These are phyloP conservation scores for Coprinopsis sp. DNA, from an alignment of 768 basidiomycete genomes.

Conservation along the genomic window DNA sequence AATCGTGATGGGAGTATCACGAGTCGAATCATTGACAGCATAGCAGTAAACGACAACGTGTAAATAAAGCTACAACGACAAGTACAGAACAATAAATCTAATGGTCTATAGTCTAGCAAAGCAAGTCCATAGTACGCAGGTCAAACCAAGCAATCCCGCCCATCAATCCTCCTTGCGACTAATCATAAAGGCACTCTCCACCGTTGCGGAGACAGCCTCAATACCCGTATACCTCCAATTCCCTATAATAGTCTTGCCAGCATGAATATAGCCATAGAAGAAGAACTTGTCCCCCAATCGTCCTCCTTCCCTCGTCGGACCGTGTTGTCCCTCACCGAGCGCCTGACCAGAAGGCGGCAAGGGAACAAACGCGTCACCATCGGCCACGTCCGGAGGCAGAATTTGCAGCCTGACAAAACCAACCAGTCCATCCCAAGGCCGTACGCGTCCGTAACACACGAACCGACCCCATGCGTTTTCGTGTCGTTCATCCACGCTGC, in stretches of 20 bases:
- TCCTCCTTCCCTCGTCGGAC: no score
- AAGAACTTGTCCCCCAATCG: constrained; percentile 25
- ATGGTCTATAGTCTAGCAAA: no score
- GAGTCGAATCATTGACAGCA: no score
- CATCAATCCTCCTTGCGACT: constrained; percentile 3
- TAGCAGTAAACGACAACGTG: no score
- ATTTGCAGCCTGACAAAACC: constrained; percentile 43
- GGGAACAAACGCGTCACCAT: not conserved
- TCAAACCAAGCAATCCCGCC: no score
- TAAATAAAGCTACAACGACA: no score
- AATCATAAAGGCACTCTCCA: constrained; percentile 7
- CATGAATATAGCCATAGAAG: constrained; percentile 70
- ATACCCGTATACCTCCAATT: constrained; percentile 56
- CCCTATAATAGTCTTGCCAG: constrained; percentile 61
- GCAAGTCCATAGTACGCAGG: no score
- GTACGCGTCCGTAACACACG: constrained; percentile 47
- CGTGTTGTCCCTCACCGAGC: no score
- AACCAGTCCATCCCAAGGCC: constrained; percentile 56
- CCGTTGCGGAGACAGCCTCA: constrained; percentile 1
- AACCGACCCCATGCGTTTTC: constrained; percentile 45
- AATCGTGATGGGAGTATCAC: no score
- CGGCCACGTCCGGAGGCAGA: constrained; percentile 14
- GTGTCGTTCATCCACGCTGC: constrained; percentile 49
- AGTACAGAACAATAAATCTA: no score
- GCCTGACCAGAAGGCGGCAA: no score